Conservation (phyloP, 1,139 yeast genomes). For the Sugiyamaella pinicola region DNA sequence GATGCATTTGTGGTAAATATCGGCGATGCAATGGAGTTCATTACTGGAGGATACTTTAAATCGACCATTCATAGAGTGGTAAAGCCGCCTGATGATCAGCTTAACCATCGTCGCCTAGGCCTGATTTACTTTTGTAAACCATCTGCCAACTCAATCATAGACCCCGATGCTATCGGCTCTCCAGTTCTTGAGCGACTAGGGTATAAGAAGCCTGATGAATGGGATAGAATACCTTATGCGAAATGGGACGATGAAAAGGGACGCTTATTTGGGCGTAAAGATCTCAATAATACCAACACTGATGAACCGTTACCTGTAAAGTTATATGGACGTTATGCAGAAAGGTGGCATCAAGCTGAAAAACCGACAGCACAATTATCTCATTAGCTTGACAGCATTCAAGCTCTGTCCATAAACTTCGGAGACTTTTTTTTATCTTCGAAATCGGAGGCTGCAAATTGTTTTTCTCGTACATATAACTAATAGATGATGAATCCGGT, state of each 20-base stretch:
- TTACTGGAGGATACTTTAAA: conserved; percentile 54
- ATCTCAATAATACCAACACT: conserved; percentile 38
- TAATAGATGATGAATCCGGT: too few relatives aligned
- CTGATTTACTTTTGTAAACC: conserved; percentile 51
- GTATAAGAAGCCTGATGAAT: conserved; percentile 42
- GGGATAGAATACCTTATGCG: conserved; percentile 46
- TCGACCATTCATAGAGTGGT: conserved; percentile 53
- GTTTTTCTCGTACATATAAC: too few relatives aligned
- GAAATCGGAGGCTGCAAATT: too few relatives aligned
- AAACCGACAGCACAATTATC: background rate
- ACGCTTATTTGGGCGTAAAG: conserved; percentile 45
- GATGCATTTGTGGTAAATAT: conserved; percentile 52
- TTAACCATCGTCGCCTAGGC: conserved; percentile 45
- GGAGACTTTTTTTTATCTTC: too few relatives aligned
- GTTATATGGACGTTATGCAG: conserved; percentile 47
- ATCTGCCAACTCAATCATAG: conserved; percentile 42
- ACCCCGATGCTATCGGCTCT: conserved; percentile 48
- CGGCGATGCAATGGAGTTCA: conserved; percentile 53
- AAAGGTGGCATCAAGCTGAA: conserved; percentile 47
- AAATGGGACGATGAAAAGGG: conserved; percentile 51
- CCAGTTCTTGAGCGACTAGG: conserved; percentile 46
- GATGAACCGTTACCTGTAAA: conserved; percentile 48
- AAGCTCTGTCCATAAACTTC: too few relatives aligned
- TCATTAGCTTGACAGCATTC: too few relatives aligned
- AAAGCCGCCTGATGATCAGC: conserved; percentile 52